Percentiles rank a stretch among this genome's conserved stretches.
These are phyloP conservation scores for Oxytropis ochrocephala DNA, from an alignment of 306 rosid genomes.

Conservation along the genomic window DNA sequence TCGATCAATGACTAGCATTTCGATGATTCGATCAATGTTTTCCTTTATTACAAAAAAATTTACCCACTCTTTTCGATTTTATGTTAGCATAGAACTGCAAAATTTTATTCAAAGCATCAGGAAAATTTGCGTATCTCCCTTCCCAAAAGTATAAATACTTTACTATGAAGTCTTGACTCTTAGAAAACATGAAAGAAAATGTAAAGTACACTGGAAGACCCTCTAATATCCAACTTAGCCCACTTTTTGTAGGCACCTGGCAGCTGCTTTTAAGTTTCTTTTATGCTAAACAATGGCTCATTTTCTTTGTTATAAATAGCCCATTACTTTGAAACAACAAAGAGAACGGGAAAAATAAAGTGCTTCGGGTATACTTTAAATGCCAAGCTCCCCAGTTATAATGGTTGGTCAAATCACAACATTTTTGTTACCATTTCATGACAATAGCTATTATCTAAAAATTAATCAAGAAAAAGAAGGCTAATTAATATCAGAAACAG, in stretches of 20 bases:
- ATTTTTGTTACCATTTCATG: background rate
- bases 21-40: background rate
- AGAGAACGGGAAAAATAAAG: background rate
- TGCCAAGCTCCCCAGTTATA: background rate
- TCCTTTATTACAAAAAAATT: background rate
- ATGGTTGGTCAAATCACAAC: background rate
- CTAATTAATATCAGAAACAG: background rate
- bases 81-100: background rate
- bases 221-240: background rate
- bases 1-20: constrained; percentile 2
- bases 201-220: background rate
- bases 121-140: background rate
- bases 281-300: background rate
- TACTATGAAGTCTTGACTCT: background rate
- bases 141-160: background rate
- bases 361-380: background rate
- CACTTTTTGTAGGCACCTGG: background rate
- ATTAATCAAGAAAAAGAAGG: background rate
- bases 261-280: background rate
- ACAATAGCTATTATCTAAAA: background rate
- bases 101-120: background rate
- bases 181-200: background rate
- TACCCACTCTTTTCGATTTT: background rate
- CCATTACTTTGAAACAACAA: background rate
- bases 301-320: background rate